These are phyloP conservation scores for Pinguiococcus pyrenoidosus DNA, from an alignment of 108 stramenopile genomes.

Conservation along the genomic window DNA sequence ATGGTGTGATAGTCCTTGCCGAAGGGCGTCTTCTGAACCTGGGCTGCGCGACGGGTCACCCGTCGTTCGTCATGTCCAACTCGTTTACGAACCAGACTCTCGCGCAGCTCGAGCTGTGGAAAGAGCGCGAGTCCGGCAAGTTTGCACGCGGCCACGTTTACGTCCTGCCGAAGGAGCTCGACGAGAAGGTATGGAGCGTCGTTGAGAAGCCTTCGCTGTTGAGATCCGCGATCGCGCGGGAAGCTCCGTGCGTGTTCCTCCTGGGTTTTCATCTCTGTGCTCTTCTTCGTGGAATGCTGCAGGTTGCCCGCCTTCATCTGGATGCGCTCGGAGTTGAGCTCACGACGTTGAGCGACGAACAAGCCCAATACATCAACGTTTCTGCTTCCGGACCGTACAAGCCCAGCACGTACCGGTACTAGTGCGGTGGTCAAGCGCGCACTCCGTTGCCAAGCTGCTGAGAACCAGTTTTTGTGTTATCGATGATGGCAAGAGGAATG, in stretches of 20 bases:
- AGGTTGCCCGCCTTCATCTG: slow-evolving; percentile 89
- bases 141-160: slow-evolving; percentile 89
- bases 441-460: no score
- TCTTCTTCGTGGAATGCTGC: no score
- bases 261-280: no score
- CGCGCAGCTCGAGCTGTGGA: slow-evolving; percentile 1
- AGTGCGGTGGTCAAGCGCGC: no score
- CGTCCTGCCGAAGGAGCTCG: slow-evolving; percentile 92
- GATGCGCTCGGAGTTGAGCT: slow-evolving; percentile 86
- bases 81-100: not conserved
- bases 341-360: slow-evolving; percentile 71
- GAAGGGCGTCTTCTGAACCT: not conserved
- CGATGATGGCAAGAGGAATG: no score
- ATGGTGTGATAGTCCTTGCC: not conserved
- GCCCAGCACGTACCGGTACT: slow-evolving; percentile 98
- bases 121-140: not conserved
- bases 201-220: no score
- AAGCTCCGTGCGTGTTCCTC: no score
- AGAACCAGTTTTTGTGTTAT: no score
- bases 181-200: slow-evolving; percentile 99
- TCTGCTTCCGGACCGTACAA: slow-evolving; percentile 87
- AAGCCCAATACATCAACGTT: slow-evolving; percentile 93
- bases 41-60: slow-evolving; percentile 1
- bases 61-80: not conserved
- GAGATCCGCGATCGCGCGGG: no score